Base-by-base conservation (phyloP, 2,329 filamentous ascomycete genomes). In the Neofusicoccum cordaticola region DNA sequence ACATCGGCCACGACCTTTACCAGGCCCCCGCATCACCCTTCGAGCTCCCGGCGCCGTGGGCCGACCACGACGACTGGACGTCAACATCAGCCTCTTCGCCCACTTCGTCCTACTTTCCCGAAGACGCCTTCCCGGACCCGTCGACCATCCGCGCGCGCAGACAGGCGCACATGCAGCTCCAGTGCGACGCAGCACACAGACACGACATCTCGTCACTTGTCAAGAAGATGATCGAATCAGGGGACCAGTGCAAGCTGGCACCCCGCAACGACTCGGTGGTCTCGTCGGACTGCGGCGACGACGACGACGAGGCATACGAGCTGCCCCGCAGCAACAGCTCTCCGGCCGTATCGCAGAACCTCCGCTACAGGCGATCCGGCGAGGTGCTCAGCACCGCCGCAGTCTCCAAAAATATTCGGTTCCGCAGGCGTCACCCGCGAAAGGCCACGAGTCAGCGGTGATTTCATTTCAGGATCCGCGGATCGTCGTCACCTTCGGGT, bases 141-240 rank as follows among this genome's bases (percentile, higher is more conserved):
- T 74, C 76, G 3, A 68, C 75, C 48, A 70, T 78, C 27, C 71
- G 79, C 41, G 72, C 74, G 69, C 77, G 77, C 64, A 74, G 80
- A 45, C 80, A 81, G 67, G 69, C 72, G 27, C 77, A 74, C 69
- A 74, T 75, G 37, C 73, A 77, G 52, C 68, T 79, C 66, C 76
- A 81, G 60, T 81, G 78, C 74, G 73, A 71, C 64, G 63, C 73
- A 2, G 70, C 75, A 4, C 77, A 80, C 65, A 70, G 75, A 41
- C 73, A 73, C 27, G 79, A 81, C 68, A 78, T 81, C 50, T 74
- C 77, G 12, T 70, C 72, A 31, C 73, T 82, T 15, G 78, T 81
- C 27, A 69, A 76, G 65, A 75, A 75, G 65, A 80, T 82, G 75
- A 72, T 80, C 61, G 69, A 77, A 2, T 68, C 69, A 41, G 72